Evolutionary conservation across 352 stramenopile species (phyloP).

Genomic region (Phytophthora fragariaefolia): DNA sequence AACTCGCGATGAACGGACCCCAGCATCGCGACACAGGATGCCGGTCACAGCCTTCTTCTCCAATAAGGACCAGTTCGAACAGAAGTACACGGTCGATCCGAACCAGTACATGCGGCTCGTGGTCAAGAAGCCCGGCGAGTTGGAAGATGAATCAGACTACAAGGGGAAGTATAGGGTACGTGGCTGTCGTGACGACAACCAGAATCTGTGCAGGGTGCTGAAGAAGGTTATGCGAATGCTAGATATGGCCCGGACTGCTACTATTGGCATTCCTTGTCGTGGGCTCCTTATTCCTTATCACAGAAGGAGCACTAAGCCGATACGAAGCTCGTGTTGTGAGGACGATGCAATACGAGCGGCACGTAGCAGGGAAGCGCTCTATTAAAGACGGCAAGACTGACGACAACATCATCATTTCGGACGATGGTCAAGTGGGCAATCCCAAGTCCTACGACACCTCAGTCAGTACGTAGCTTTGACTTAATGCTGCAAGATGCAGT

Average conservation of each 20-base stretch:
- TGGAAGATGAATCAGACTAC: constrained; percentile 42
- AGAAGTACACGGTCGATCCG: constrained; percentile 20
- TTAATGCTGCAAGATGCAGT: neutral
- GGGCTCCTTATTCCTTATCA: constrained; percentile 41
- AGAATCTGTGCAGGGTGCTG: constrained; percentile 20
- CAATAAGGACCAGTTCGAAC: constrained; percentile 33
- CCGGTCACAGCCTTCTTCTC: constrained; percentile 38
- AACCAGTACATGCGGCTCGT: constrained; percentile 35
- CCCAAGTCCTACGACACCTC: constrained; percentile 63
- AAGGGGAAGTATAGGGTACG: constrained; percentile 53
- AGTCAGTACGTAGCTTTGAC: constrained; percentile 34
- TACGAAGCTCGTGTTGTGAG: constrained; percentile 32
- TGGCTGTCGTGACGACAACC: too few species aligned
- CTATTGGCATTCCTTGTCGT: constrained; percentile 53
- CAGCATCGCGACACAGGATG: constrained; percentile 5
- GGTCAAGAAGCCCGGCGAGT: constrained; percentile 38
- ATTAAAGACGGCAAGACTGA: constrained; percentile 58
- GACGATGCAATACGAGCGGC: constrained; percentile 46
- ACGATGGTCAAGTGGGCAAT: constrained; percentile 69
- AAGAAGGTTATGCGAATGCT: constrained; percentile 2
- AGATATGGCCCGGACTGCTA: constrained; percentile 71
- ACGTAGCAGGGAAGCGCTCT: constrained; percentile 37
- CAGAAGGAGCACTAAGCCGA: constrained; percentile 38
- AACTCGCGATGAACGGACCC: constrained; percentile 18
- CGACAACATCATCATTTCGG: constrained; percentile 45